Evolutionary conservation across 1,284 basidiomycete species (phyloP).

Genomic region (Leccinum variabile): DNA sequence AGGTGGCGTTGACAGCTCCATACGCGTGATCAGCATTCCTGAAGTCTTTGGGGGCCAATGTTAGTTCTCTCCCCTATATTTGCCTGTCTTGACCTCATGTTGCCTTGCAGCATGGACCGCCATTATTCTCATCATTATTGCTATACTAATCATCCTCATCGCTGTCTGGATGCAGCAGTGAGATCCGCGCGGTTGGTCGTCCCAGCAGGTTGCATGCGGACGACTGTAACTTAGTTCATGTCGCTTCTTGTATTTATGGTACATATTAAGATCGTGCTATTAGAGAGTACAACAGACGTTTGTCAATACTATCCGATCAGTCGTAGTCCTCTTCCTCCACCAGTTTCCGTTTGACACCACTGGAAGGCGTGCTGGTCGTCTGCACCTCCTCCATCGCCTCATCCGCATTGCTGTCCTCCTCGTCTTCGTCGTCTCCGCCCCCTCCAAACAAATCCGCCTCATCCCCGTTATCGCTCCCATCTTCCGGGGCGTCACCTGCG

Average conservation of each 20-base stretch:
- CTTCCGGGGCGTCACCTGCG: slow-evolving; percentile 47
- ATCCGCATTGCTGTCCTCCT: slow-evolving; percentile 53
- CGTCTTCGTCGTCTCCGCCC: slow-evolving; percentile 70
- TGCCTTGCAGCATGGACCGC: slow-evolving; percentile 42
- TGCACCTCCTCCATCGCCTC: slow-evolving; percentile 76
- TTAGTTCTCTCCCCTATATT: slow-evolving; percentile 37
- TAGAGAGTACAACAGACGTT: slow-evolving; percentile 6
- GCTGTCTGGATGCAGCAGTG: slow-evolving; percentile 34
- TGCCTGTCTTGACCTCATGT: slow-evolving; percentile 9
- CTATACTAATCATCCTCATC: slow-evolving; percentile 30
- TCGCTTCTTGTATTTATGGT: slow-evolving; percentile 28
- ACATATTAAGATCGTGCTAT: slow-evolving; percentile 27
- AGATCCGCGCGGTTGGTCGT: not conserved
- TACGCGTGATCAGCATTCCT: slow-evolving; percentile 82
- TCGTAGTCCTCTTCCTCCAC: slow-evolving; percentile 87
- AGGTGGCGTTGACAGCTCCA: slow-evolving; percentile 88
- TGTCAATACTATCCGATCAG: slow-evolving; percentile 34
- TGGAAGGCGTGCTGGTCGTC: slow-evolving; percentile 47
- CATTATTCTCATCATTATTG: slow-evolving; percentile 40
- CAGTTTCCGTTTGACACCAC: slow-evolving; percentile 73
- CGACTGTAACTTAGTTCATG: slow-evolving; percentile 1
- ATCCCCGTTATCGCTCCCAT: slow-evolving; percentile 61
- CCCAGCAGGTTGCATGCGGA: not conserved
- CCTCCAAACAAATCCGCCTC: slow-evolving; percentile 66
- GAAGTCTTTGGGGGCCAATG: slow-evolving; percentile 50